Conservation (phyloP, 805 yeast species). For the baker's yeast (Saccharomyces cerevisiae) region DNA sequence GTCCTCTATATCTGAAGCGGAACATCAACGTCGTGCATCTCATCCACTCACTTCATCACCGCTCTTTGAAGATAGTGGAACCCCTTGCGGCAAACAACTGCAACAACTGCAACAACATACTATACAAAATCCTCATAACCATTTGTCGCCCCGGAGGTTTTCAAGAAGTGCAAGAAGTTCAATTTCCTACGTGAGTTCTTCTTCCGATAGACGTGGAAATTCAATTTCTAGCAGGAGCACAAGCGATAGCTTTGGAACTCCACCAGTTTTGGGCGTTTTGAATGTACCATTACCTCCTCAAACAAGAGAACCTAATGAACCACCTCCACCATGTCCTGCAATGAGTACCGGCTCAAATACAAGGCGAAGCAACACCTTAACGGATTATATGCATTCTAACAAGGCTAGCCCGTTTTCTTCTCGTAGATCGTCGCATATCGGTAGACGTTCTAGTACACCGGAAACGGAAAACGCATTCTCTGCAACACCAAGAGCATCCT, state of each 20-base stretch:
- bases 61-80: constrained; percentile 1
- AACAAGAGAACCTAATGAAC: constrained; percentile 48
- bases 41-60: constrained; percentile 13
- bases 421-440: constrained; percentile 17
- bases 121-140: constrained; percentile 1
- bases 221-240: neutral
- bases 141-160: constrained; percentile 3
- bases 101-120: neutral
- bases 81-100: neutral
- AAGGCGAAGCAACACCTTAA: constrained; percentile 8
- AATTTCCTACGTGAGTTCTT: constrained; percentile 26
- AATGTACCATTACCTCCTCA: constrained; percentile 44
- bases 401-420: constrained; percentile 24
- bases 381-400: constrained; percentile 10
- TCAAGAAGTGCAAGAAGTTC: constrained; percentile 12
- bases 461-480: constrained; percentile 9
- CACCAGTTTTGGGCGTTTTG: constrained; percentile 22
- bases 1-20: constrained; percentile 3
- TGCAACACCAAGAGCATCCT: constrained; percentile 6
- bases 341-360: constrained; percentile 3
- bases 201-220: constrained; percentile 18
- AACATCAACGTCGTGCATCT: constrained; percentile 18
- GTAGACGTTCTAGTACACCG: constrained; percentile 9
- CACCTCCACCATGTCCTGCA: constrained; percentile 32
- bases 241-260: neutral